Percentiles rank a stretch among this genome's conserved stretches.
These are phyloP conservation scores for Canavalia ensiformis DNA, from an alignment of 306 rosid species.

Conservation along the genomic window DNA sequence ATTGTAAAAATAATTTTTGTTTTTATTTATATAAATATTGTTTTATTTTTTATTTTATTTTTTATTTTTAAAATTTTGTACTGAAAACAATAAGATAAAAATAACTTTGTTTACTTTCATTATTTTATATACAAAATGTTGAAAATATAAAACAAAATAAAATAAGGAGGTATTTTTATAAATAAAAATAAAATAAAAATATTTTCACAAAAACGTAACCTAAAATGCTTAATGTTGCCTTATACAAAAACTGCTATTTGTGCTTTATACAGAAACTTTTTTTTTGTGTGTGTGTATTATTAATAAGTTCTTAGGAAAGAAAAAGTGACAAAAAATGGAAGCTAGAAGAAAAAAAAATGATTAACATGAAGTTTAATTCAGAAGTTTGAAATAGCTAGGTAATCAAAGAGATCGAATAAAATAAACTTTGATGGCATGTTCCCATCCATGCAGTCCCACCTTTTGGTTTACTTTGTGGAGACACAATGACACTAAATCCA, in stretches of 20 bases:
- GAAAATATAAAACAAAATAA: too few relatives aligned
- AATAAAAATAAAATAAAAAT: too few relatives aligned
- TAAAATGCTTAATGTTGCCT: neutral
- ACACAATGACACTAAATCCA: slow-evolving; percentile 47
- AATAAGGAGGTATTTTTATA: too few relatives aligned
- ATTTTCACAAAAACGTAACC: too few relatives aligned
- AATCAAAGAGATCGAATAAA: slow-evolving; percentile 28
- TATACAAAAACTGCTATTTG: neutral
- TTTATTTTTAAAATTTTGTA: too few relatives aligned
- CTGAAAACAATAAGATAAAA: too few relatives aligned
- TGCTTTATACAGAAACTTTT: too few relatives aligned
- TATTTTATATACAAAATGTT: too few relatives aligned
- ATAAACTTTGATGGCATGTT: slow-evolving; percentile 47
- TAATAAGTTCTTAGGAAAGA: neutral
- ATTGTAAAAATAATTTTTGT: too few relatives aligned
- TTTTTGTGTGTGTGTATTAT: neutral
- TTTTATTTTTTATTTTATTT: too few relatives aligned
- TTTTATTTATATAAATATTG: too few relatives aligned
- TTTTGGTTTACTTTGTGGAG: slow-evolving; percentile 51
- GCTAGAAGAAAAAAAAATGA: slow-evolving; percentile 3
- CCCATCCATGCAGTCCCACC: slow-evolving; percentile 12
- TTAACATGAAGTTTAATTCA: slow-evolving; percentile 44
- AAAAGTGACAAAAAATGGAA: slow-evolving; percentile 2
- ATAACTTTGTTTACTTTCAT: too few relatives aligned
- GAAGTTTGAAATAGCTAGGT: slow-evolving; percentile 29